These are phyloP conservation scores for Zymoseptoria ardabiliae DNA, from an alignment of 2,329 filamentous ascomycete genomes.

Conservation along the genomic window DNA sequence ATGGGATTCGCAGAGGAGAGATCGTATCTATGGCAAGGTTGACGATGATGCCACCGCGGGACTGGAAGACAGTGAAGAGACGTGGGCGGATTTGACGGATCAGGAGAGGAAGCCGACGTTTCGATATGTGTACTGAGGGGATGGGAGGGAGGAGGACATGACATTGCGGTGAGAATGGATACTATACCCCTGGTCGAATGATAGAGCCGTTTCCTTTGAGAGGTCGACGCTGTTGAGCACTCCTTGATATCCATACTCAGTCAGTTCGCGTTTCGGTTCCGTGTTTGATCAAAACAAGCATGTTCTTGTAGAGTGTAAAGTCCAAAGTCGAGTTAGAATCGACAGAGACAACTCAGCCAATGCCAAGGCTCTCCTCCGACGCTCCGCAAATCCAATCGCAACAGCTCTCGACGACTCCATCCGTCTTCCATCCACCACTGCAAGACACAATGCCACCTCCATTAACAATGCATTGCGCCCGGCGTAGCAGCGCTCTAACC, in stretches of 20 bases:
- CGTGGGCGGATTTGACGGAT: conserved; percentile 21
- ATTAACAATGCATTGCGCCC: conserved; percentile 18
- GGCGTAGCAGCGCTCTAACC: conserved; percentile 11
- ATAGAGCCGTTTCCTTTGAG: background rate
- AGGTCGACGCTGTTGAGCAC: background rate
- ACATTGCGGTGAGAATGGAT: background rate
- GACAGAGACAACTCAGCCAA: background rate
- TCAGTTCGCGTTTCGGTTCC: background rate
- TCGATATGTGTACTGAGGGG: conserved; percentile 7
- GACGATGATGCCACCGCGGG: background rate
- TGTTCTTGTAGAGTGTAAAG: too few species aligned
- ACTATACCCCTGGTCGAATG: background rate
- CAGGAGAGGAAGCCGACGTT: conserved; percentile 19
- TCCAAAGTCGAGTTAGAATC: background rate
- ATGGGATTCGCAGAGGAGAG: conserved; percentile 11
- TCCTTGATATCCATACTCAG: background rate
- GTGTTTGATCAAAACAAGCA: too few species aligned
- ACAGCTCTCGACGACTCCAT: background rate
- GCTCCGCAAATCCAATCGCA: background rate
- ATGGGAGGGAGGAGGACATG: background rate
- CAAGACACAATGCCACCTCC: background rate
- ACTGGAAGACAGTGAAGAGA: background rate
- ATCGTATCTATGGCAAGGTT: conserved; percentile 9
- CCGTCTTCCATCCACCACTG: background rate
- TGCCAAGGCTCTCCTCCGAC: background rate